Evolutionary conservation across 2,329 filamentous ascomycete genomes (phyloP).

Genomic region (Tolypocladium cylindrosporum): DNA sequence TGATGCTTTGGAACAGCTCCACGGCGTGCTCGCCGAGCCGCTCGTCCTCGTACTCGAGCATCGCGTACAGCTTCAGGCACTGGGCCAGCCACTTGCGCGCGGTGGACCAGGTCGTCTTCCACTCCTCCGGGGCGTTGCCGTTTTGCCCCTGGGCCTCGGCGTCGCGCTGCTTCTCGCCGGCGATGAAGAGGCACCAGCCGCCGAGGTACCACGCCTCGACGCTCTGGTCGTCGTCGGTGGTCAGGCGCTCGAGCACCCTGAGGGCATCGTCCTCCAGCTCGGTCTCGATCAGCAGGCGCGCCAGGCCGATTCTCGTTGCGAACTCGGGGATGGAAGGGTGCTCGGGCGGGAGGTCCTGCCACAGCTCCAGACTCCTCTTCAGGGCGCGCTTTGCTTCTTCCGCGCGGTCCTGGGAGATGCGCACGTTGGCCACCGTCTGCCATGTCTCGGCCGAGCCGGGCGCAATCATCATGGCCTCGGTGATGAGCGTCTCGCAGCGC

Average conservation of each 20-base stretch:
- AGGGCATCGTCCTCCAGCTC: slow-evolving; percentile 78
- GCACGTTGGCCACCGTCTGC: slow-evolving; percentile 87
- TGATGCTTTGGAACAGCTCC: slow-evolving; percentile 57
- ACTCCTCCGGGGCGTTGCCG: slow-evolving; percentile 32
- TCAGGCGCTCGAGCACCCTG: slow-evolving; percentile 71
- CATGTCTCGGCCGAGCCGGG: slow-evolving; percentile 79
- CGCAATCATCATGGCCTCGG: slow-evolving; percentile 78
- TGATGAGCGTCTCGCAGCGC: slow-evolving; percentile 79
- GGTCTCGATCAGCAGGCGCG: slow-evolving; percentile 81
- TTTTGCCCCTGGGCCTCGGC: slow-evolving; percentile 22
- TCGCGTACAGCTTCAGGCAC: slow-evolving; percentile 67
- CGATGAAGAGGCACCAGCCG: slow-evolving; percentile 81
- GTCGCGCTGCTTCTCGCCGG: slow-evolving; percentile 54
- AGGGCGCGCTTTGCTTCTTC: slow-evolving; percentile 77
- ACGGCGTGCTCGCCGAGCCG: slow-evolving; percentile 63
- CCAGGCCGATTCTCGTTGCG: slow-evolving; percentile 71
- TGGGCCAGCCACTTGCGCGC: slow-evolving; percentile 77
- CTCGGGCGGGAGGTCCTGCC: slow-evolving; percentile 67
- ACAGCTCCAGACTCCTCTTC: slow-evolving; percentile 67
- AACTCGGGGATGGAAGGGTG: slow-evolving; percentile 75
- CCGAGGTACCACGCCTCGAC: slow-evolving; percentile 97
- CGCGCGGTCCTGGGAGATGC: slow-evolving; percentile 73
- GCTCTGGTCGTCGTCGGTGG: slow-evolving; percentile 84
- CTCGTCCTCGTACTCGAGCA: slow-evolving; percentile 79
- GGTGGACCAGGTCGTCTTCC: slow-evolving; percentile 57